Evolutionary conservation across 2,329 filamentous ascomycete genomes (phyloP).

Genomic region (Alternaria triticina): DNA sequence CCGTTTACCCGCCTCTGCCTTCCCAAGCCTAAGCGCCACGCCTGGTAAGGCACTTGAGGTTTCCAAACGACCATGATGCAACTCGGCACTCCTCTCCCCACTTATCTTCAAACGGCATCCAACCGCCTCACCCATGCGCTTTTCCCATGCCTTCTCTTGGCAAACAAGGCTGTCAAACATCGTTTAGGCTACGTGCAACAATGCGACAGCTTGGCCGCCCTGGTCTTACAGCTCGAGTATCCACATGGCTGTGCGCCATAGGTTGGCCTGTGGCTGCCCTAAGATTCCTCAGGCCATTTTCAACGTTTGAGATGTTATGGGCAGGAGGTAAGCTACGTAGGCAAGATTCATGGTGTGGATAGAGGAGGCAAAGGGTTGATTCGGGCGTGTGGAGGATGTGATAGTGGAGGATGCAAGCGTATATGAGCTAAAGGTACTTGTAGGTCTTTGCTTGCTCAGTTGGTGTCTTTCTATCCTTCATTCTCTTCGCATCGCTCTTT

Average conservation of each 20-base stretch:
- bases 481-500: conserved; percentile 22
- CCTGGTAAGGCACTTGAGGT: conserved; percentile 30
- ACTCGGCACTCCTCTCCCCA: conserved; percentile 28
- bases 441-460: not conserved
- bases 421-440: not conserved
- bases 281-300: conserved; percentile 6
- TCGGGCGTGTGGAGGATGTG: not conserved
- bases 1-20: not conserved
- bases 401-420: not conserved
- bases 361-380: conserved; percentile 2
- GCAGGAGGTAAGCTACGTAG: not conserved
- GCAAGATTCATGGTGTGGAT: conserved; percentile 2
- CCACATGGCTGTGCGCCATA: conserved; percentile 18
- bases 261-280: conserved; percentile 18
- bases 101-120: conserved; percentile 31
- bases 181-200: conserved; percentile 4
- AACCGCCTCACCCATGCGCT: conserved; percentile 14
- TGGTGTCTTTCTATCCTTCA: conserved; percentile 1
- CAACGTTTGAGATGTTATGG: conserved; percentile 3
- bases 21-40: not conserved
- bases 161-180: conserved; percentile 25
- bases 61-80: conserved; percentile 35
- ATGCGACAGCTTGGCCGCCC: conserved; percentile 24
- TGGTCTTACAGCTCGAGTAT: conserved; percentile 15
- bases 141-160: conserved; percentile 6